phyloP scores from a whole-genome alignment of 2,329 filamentous ascomycete genomes.

The Colletotrichum kahawae region DNA sequence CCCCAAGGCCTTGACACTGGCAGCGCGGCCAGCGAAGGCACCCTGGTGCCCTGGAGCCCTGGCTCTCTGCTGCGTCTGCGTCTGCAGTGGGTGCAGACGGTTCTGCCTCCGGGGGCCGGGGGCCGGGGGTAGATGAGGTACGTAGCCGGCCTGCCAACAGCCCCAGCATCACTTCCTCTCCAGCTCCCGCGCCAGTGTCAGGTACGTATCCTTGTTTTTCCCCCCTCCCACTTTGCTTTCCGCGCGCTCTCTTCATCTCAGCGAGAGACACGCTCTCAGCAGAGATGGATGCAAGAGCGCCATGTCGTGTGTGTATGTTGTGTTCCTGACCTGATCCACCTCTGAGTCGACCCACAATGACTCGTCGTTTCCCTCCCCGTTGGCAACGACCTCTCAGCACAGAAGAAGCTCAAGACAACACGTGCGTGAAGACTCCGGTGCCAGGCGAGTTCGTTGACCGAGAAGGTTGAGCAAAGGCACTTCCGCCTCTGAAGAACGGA shows the following conservation, averaged over 20 bases:
- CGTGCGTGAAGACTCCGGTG: background rate
- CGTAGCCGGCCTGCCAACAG: background rate
- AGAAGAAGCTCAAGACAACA: background rate
- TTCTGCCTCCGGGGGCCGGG: background rate
- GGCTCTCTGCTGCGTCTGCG: background rate
- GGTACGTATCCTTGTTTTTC: background rate
- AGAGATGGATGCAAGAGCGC: background rate
- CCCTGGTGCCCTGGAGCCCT: background rate
- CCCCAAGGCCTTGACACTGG: background rate
- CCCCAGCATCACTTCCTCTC: background rate
- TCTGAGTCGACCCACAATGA: background rate
- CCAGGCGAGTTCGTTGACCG: background rate
- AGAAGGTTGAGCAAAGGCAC: background rate
- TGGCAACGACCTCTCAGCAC: background rate
- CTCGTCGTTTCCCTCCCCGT: slow-evolving; percentile 6
- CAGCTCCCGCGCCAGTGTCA: background rate
- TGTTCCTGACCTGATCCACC: background rate
- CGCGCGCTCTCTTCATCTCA: background rate
- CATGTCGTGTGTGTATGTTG: background rate
- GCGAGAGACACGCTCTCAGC: background rate
- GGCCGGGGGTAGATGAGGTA: background rate
- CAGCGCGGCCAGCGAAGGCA: background rate
- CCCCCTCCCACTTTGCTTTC: background rate
- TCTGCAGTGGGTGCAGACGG: background rate
- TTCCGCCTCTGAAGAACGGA: background rate